These are phyloP conservation scores for Leucocoprinus gongylophorus DNA, from an alignment of 1,284 basidiomycete genomes.

Conservation along the genomic window DNA sequence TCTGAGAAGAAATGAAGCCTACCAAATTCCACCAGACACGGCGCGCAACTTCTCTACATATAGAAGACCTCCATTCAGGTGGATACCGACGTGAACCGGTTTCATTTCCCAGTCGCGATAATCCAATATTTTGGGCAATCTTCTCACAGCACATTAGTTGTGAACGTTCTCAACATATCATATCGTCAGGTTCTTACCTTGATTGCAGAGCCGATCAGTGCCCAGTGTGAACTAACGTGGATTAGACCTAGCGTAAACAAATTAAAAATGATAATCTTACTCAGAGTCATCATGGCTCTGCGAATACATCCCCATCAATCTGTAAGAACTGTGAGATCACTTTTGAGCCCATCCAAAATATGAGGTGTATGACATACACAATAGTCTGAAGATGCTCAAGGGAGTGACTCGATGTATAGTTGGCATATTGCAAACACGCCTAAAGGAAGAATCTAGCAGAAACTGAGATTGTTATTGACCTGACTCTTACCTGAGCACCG, in stretches of 20 bases:
- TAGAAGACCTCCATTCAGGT: constrained; percentile 10
- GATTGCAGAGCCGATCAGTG: constrained; percentile 6
- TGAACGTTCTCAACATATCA: neutral
- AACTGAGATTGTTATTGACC: neutral
- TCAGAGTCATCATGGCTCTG: constrained; percentile 8
- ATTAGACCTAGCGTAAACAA: neutral
- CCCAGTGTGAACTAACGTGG: constrained; percentile 8
- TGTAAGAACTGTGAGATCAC: neutral
- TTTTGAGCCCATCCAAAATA: neutral
- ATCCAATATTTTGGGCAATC: constrained; percentile 11
- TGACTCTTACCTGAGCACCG: constrained; percentile 5
- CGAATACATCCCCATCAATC: constrained; percentile 9
- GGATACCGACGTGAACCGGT: constrained; percentile 9
- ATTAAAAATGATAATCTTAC: neutral
- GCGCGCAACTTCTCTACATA: constrained; percentile 9
- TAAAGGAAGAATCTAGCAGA: neutral
- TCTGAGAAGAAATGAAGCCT: neutral
- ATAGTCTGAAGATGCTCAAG: constrained; percentile 10
- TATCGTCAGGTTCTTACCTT: constrained; percentile 1
- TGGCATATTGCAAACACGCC: constrained; percentile 10
- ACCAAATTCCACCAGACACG: constrained; percentile 12
- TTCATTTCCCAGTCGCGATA: constrained; percentile 11
- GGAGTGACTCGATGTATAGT: constrained; percentile 4
- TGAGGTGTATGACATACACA: constrained; percentile 6
- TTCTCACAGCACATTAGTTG: neutral